Conservation (phyloP, 2,329 filamentous ascomycete species). For the Talaromyces sp. region DNA sequence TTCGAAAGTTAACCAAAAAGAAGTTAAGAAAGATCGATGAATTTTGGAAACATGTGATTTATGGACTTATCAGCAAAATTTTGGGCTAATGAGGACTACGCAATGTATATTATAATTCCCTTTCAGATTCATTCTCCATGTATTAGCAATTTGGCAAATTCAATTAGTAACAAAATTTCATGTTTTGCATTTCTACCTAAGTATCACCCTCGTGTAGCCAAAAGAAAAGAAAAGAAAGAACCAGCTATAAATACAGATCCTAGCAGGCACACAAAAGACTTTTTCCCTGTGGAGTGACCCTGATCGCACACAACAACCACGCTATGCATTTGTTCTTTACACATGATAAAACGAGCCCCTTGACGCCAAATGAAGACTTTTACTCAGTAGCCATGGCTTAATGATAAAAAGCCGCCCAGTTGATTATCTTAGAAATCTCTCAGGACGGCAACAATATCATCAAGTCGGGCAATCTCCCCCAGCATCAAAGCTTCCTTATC, state of each 20-base stretch:
- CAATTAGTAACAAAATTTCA: not conserved
- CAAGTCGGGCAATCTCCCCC: conserved; percentile 72
- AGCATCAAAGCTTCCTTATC: conserved; percentile 65
- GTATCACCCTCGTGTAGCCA: not conserved
- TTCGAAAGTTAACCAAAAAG: not conserved
- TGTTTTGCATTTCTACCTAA: not conserved
- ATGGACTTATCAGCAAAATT: not conserved
- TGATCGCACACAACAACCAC: conserved; percentile 5
- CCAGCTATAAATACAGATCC: not conserved
- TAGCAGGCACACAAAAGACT: not conserved
- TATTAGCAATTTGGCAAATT: not conserved
- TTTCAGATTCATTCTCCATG: not conserved
- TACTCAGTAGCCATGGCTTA: not conserved
- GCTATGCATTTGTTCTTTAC: conserved; percentile 8
- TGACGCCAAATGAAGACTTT: not conserved
- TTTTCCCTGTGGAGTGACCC: not conserved
- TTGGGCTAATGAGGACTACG: not conserved
- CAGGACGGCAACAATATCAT: conserved; percentile 78
- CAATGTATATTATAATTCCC: not conserved
- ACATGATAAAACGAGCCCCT: not conserved
- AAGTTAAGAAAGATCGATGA: conserved; percentile 1
- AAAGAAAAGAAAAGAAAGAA: not conserved
- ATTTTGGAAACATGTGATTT: not conserved
- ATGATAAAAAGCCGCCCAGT: not conserved
- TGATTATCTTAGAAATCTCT: conserved; percentile 59